Base-by-base conservation (phyloP, 768 basidiomycete genomes). In the Panaeolus cyanescens region DNA sequence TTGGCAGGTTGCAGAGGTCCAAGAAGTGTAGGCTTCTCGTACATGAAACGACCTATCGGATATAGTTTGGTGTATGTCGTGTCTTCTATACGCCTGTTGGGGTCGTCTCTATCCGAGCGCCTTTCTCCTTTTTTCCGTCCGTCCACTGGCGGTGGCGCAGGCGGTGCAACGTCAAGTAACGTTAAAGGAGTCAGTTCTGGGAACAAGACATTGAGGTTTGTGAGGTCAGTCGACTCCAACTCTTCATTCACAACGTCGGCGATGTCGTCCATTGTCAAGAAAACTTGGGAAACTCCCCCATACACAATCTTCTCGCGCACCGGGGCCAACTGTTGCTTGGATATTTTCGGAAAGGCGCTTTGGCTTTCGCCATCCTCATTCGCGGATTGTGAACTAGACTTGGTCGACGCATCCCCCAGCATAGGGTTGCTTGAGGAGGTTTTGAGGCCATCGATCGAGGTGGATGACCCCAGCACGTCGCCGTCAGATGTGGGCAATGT, bases 1-100 rank as follows among this genome's bases (percentile, higher is more conserved):
- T 83, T 88, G 5, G 91, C 85, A 5, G 96, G 97, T 64, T 93
- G 83, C 33, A 99, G 76, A 50, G 95, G 85, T 9, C 93, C 89
- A 32, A 98, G 79, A 28, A 99, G 82, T 1, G 94, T 90, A 2
- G 95, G 93, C 70, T 91, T 92, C 33, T 81, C 77, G 58, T 86
- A 80, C 89, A 97, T 92, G 71, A 96, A 89, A 60, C 83, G 79
- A 25, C 88, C 88, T 45, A 87, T 82, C 28, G 93, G 90, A 25
- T 86, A 85, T 28, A 98, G 77, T 64, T 90, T 93, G 31, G 88
- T 87, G 59, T 86, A 87, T 15, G 86, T 85, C 7, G 88, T 84
- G 56, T 95, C 95, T 66, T 99, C 96, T 1, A 84, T 68, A 31
- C 96, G 82, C 75, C 83, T 88, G 71, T 81, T 84, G n/a, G 86